Percentiles rank a stretch among this genome's conserved stretches.
Evolutionary conservation across 352 stramenopile genomes (phyloP).

Genomic region (Chrysophaeum taylorii): DNA sequence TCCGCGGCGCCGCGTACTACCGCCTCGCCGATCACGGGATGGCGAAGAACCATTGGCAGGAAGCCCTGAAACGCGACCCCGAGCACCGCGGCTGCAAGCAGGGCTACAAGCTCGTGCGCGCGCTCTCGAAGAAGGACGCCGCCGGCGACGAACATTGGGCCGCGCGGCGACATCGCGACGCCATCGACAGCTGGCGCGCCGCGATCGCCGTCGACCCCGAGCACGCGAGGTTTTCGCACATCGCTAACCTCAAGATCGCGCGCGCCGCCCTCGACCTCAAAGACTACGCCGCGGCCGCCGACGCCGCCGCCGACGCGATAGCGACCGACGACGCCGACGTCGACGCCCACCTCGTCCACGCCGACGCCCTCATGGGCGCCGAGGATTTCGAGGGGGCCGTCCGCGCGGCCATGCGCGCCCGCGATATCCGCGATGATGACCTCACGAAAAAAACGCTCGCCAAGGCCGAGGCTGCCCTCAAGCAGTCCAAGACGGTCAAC

Average conservation of each 20-base stretch:
- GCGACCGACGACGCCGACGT: not conserved
- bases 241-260: constrained; percentile 10
- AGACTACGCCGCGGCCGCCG: not conserved
- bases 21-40: constrained; percentile 51
- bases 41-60: constrained; percentile 52
- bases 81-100: constrained; percentile 58
- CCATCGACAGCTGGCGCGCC: not conserved
- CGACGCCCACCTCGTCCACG: constrained; percentile 7
- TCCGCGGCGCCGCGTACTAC: constrained; percentile 51
- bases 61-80: constrained; percentile 57
- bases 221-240: constrained; percentile 14
- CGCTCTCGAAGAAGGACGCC: constrained; percentile 44
- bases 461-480: constrained; percentile 24
- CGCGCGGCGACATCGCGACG: not conserved
- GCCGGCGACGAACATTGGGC: constrained; percentile 41
- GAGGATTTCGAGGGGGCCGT: not conserved
- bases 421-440: not conserved
- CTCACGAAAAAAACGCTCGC: constrained; percentile 1
- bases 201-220: constrained; percentile 13
- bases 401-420: not conserved
- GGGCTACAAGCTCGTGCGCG: constrained; percentile 50
- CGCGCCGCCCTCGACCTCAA: not conserved
- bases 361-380: constrained; percentile 5
- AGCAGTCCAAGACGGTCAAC: constrained; percentile 40
- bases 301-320: constrained; percentile 11